These are phyloP conservation scores for Aphanomyces euteiches DNA, from an alignment of 352 stramenopile genomes.

Conservation along the genomic window DNA sequence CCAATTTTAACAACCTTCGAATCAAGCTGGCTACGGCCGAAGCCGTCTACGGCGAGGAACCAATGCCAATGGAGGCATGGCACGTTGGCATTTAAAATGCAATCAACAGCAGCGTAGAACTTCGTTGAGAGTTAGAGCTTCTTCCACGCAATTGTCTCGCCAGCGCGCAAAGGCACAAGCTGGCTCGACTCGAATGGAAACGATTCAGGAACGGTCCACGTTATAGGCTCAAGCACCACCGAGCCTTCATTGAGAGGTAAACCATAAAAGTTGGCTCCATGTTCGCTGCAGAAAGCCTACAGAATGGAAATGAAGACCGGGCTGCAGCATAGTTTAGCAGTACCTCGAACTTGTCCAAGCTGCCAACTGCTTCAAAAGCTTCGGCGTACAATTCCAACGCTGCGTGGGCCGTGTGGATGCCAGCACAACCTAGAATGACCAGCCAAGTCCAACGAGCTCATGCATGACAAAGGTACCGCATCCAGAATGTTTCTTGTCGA, in stretches of 20 bases:
- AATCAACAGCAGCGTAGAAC: too few relatives aligned
- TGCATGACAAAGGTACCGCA: conserved; percentile 38
- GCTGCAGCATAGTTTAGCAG: background rate
- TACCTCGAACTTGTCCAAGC: conserved; percentile 74
- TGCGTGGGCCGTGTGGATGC: conserved; percentile 96
- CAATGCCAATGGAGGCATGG: conserved; percentile 4
- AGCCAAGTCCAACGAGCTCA: background rate
- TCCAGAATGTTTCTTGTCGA: conserved; percentile 87
- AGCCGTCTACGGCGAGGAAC: background rate
- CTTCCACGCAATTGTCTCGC: conserved; percentile 91
- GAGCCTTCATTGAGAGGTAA: conserved; percentile 87
- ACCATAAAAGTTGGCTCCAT: conserved; percentile 97
- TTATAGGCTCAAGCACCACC: conserved; percentile 83
- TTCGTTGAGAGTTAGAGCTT: background rate
- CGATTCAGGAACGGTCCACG: conserved; percentile 87
- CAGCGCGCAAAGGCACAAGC: conserved; percentile 91
- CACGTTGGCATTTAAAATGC: too few relatives aligned
- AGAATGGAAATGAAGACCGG: conserved; percentile 36
- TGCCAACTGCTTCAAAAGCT: conserved; percentile 92
- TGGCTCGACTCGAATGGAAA: conserved; percentile 87
- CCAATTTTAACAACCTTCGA: conserved; percentile 10
- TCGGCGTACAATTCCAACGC: conserved; percentile 97
- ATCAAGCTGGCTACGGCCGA: background rate
- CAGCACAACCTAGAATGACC: conserved; percentile 87
- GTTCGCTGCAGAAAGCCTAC: conserved; percentile 92